A percentile compares a stretch with the other conserved stretches of the same genome.
Evolutionary conservation across 768 basidiomycete genomes (phyloP).

Genomic region (Hericium erinaceus): DNA sequence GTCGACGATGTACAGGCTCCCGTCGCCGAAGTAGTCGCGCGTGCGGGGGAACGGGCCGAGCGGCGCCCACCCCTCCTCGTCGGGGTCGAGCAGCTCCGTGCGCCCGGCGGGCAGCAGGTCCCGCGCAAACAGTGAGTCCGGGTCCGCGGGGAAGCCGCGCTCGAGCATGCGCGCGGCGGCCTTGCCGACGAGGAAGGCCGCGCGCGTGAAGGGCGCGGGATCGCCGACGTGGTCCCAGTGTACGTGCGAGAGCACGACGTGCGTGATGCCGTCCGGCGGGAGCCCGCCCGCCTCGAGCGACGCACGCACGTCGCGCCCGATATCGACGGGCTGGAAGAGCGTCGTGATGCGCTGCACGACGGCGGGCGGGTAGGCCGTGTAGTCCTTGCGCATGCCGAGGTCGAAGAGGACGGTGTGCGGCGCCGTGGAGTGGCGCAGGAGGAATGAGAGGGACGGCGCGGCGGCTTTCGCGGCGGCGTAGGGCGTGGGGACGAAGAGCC

Average conservation of each 20-base stretch:
- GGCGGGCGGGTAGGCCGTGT: not conserved
- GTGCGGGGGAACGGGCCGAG: constrained; percentile 11
- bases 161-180: constrained; percentile 1
- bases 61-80: not conserved
- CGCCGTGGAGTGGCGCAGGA: constrained; percentile 9
- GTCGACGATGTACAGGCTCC: constrained; percentile 12
- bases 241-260: constrained; percentile 7
- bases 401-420: constrained; percentile 8
- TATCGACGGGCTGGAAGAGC: not conserved
- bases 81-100: constrained; percentile 2
- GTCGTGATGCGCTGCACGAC: not conserved
- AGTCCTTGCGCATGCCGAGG: constrained; percentile 7
- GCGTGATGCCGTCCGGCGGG: not conserved
- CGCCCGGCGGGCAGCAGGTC: constrained; percentile 4
- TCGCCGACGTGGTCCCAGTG: constrained; percentile 13
- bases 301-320: not conserved
- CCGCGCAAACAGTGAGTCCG: not conserved
- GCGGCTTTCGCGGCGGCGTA: not conserved
- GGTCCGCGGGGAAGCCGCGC: constrained; percentile 4
- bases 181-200: constrained; percentile 7
- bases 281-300: constrained; percentile 5
- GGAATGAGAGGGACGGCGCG: constrained; percentile 10
- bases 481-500: constrained; percentile 1
- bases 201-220: constrained; percentile 6
- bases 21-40: constrained; percentile 12